A percentile compares a stretch with the other conserved stretches of the same genome.
phyloP scores from a whole-genome alignment of 2,329 filamentous ascomycete genomes.

The Dendrostoma leiphaemia region DNA sequence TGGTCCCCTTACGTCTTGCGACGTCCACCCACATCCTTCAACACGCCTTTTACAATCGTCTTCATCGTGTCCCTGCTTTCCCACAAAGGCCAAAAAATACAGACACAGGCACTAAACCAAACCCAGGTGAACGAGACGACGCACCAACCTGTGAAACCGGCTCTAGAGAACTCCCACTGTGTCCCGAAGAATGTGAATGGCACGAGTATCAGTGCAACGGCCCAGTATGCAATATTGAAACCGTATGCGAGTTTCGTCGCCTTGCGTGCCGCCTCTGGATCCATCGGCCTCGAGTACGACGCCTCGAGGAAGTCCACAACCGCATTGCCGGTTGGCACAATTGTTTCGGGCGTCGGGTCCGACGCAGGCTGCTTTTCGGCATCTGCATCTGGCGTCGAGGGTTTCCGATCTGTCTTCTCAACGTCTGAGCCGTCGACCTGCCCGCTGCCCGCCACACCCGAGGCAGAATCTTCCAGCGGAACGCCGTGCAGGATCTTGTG shows the following conservation, averaged over 20 bases:
- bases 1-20: neutral
- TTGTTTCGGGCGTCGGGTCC: slow-evolving; percentile 22
- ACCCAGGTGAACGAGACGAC: slow-evolving; percentile 40
- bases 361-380: slow-evolving; percentile 17
- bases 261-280: slow-evolving; percentile 33
- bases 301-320: slow-evolving; percentile 39
- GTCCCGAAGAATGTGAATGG: slow-evolving; percentile 38
- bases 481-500: slow-evolving; percentile 30
- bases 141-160: slow-evolving; percentile 36
- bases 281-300: slow-evolving; percentile 39
- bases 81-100: slow-evolving; percentile 37
- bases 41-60: slow-evolving; percentile 22
- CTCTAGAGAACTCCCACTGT: slow-evolving; percentile 32
- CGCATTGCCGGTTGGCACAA: slow-evolving; percentile 35
- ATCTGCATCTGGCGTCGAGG: neutral
- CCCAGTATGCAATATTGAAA: slow-evolving; percentile 34
- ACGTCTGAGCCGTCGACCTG: neutral
- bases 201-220: slow-evolving; percentile 34
- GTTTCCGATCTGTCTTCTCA: slow-evolving; percentile 11
- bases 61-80: slow-evolving; percentile 33
- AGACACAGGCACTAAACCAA: slow-evolving; percentile 34
- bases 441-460: neutral
- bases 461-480: neutral
- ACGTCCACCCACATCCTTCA: neutral
- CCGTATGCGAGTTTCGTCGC: slow-evolving; percentile 34